These are phyloP conservation scores for Debaryomyces maramus DNA, from an alignment of 805 yeast species.

Conservation along the genomic window DNA sequence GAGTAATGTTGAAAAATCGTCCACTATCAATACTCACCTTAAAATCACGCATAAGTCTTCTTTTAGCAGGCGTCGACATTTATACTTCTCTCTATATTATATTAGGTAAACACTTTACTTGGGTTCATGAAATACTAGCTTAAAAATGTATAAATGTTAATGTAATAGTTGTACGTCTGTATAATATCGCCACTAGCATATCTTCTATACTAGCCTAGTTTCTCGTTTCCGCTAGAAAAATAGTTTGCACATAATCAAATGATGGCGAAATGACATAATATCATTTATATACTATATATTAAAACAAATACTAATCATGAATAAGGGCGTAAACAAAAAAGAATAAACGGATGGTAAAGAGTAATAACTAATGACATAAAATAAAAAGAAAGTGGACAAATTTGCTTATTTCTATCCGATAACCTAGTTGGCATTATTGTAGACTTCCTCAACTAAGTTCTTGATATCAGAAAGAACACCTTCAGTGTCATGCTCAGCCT, in stretches of 20 bases:
- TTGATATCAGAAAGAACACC: constrained; percentile 24
- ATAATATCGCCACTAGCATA: constrained; percentile 1
- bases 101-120: neutral
- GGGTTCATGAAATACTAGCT: neutral
- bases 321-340: neutral
- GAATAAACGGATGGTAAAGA: neutral
- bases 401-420: neutral
- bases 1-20: neutral
- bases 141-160: neutral
- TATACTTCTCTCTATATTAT: neutral
- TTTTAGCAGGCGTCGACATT: constrained; percentile 98
- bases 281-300: neutral
- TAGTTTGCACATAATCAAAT: no score
- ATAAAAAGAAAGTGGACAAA: neutral
- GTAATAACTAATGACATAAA: neutral
- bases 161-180: neutral
- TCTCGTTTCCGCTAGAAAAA: no score
- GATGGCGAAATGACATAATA: neutral
- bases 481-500: constrained; percentile 17
- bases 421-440: constrained; percentile 11
- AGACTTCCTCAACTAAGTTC: constrained; percentile 27
- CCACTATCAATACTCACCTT: constrained; percentile 54
- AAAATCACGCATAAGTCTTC: constrained; percentile 98
- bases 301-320: neutral
- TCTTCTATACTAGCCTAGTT: neutral